Percentiles rank a stretch among this genome's conserved stretches.
Conservation (phyloP, 2,329 filamentous ascomycete genomes). For the Cyphellophora attinorum region DNA sequence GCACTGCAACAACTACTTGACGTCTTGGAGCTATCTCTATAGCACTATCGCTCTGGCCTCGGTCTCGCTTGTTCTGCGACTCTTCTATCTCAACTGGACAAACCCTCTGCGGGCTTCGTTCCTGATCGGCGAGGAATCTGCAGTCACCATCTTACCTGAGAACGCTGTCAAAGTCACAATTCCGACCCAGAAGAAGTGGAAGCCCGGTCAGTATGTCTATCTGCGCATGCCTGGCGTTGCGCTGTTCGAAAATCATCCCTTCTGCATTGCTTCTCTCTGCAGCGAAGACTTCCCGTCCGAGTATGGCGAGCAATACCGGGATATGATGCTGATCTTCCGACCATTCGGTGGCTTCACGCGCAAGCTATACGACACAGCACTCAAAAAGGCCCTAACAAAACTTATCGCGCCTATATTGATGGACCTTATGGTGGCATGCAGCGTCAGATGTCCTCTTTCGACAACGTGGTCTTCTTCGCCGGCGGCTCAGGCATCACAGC, state of each 20-base stretch:
- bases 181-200: constrained; percentile 86
- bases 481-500: constrained; percentile 93
- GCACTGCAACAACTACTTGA: constrained; percentile 88
- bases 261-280: constrained; percentile 87
- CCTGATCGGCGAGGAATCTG: constrained; percentile 82
- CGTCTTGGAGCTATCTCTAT: constrained; percentile 82
- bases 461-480: constrained; percentile 85
- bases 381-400: constrained; percentile 85
- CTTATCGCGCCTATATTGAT: constrained; percentile 84
- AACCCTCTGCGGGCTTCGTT: constrained; percentile 71
- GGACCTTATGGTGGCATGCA: constrained; percentile 94
- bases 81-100: constrained; percentile 85
- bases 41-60: constrained; percentile 71
- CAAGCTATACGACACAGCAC: constrained; percentile 69
- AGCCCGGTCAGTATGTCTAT: constrained; percentile 89
- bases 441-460: constrained; percentile 79
- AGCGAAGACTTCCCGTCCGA: constrained; percentile 88
- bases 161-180: constrained; percentile 95
- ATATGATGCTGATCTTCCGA: constrained; percentile 84
- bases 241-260: constrained; percentile 85
- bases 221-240: constrained; percentile 89
- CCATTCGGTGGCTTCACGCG: constrained; percentile 87
- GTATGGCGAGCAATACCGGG: constrained; percentile 77
- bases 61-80: constrained; percentile 60
- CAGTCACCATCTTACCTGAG: constrained; percentile 79